phyloP scores from a whole-genome alignment of 139 green algal genomes.

The Chlamydomonas incerta region DNA sequence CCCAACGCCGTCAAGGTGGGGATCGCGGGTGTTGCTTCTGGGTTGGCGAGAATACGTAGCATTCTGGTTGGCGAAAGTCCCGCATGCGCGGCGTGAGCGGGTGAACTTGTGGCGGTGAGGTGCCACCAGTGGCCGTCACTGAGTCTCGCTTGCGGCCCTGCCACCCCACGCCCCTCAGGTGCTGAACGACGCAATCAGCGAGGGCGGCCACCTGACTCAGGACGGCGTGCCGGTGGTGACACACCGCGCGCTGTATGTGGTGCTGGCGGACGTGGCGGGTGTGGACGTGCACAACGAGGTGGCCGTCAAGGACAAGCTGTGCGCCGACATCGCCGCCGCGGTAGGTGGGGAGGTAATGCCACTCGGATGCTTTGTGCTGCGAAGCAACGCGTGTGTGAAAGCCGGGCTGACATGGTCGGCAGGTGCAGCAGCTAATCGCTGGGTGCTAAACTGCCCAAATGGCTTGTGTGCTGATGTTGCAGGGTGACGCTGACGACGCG shows the following conservation, averaged over 20 bases:
- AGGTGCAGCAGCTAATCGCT: no score
- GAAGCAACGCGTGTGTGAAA: no score
- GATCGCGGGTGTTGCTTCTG: no score
- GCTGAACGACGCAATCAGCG: neutral
- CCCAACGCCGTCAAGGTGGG: slow-evolving; percentile 12
- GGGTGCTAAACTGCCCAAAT: no score
- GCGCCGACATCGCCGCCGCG: neutral
- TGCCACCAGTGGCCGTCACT: no score
- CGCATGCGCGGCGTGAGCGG: no score
- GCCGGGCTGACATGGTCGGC: no score
- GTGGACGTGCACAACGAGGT: neutral
- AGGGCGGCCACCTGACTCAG: slow-evolving; percentile 25
- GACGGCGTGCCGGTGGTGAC: slow-evolving; percentile 3
- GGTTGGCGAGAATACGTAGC: no score
- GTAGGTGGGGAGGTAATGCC: neutral
- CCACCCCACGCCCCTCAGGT: neutral
- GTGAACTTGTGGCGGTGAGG: no score
- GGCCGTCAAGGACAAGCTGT: slow-evolving; percentile 18
- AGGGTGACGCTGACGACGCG: neutral
- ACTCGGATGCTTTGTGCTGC: no score
- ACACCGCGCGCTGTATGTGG: neutral
- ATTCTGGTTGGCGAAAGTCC: no score
- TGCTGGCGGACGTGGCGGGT: neutral
- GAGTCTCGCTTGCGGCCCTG: no score
- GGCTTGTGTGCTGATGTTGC: neutral